Conservation (phyloP, 2,329 filamentous ascomycete genomes). For the Colletotrichum lupini region DNA sequence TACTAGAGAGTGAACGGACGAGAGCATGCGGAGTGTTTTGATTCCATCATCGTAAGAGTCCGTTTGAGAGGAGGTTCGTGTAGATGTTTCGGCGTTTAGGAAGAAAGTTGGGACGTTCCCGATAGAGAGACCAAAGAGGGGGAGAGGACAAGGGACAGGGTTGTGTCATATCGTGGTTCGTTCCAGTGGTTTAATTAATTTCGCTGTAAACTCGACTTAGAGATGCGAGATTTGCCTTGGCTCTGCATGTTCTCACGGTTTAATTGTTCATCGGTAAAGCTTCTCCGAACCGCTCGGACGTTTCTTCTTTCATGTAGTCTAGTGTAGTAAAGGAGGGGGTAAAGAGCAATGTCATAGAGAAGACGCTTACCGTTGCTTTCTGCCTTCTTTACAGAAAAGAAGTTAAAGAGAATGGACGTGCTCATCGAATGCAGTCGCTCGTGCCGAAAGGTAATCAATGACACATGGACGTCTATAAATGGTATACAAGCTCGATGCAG, state of each 20-base stretch:
- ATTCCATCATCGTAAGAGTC: background rate
- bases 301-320: background rate
- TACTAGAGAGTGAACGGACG: background rate
- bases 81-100: background rate
- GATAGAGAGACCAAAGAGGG: background rate
- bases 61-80: background rate
- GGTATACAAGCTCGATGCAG: background rate
- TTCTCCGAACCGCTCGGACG: background rate
- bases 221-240: background rate
- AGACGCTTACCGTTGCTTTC: background rate
- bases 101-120: background rate
- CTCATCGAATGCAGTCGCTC: no score
- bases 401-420: no score
- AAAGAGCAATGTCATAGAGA: background rate
- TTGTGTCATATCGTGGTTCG: background rate
- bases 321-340: no score
- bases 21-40: background rate
- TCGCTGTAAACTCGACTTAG: background rate
- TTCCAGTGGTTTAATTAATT: background rate
- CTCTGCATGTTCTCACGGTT: background rate
- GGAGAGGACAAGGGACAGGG: background rate
- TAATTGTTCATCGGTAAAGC: background rate
- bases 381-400: no score
- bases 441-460: background rate
- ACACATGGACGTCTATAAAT: background rate